phyloP scores from a whole-genome alignment of 805 yeast genomes.

The Candida oleophila region DNA sequence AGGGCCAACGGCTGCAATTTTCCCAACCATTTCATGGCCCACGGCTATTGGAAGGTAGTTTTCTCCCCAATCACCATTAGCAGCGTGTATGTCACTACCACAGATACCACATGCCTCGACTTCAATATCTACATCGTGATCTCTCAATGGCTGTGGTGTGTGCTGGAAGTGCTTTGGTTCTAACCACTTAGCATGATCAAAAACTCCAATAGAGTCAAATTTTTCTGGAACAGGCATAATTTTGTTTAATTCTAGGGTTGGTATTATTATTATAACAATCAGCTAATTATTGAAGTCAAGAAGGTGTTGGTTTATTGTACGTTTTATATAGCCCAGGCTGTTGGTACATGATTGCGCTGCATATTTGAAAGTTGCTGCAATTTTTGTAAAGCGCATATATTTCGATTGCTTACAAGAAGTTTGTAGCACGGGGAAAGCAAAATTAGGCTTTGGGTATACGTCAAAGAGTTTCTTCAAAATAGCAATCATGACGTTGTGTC shows the following conservation, averaged over 20 bases:
- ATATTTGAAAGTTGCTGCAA: no score
- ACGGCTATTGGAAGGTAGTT: constrained; percentile 51
- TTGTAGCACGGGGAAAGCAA: no score
- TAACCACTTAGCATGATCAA: neutral
- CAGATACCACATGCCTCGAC: constrained; percentile 8
- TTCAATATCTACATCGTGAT: neutral
- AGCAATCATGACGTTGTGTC: no score
- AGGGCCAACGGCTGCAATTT: constrained; percentile 61
- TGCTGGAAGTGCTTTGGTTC: neutral
- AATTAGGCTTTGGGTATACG: no score
- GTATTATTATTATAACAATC: no score
- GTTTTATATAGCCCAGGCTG: no score
- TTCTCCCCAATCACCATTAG: constrained; percentile 19
- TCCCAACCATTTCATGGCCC: constrained; percentile 77
- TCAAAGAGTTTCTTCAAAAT: no score
- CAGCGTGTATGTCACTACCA: constrained; percentile 20
- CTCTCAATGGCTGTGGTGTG: neutral
- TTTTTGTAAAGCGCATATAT: no score
- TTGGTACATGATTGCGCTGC: no score
- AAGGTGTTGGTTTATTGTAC: no score
- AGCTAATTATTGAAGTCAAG: no score
- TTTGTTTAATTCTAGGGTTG: neutral
- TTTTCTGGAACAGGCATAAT: neutral
- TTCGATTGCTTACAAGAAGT: no score
- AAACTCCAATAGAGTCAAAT: neutral